A percentile compares a stretch with the other conserved stretches of the same genome.
These are phyloP conservation scores for Chrysopogon serrulatus DNA, from an alignment of 176 grass and related monocot species.

Conservation along the genomic window DNA sequence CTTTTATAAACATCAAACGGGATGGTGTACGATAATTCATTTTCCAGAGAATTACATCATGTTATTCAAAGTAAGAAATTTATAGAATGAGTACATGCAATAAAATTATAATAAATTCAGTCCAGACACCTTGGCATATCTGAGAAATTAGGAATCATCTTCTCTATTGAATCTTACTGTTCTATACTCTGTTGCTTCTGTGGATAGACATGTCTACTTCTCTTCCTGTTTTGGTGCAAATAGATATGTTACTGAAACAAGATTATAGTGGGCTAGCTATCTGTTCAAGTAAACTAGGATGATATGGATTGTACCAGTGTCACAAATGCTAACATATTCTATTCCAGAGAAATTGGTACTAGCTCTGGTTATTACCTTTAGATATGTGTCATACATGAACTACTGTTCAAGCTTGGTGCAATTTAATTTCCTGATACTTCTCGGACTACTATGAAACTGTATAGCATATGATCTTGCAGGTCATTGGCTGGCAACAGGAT, in stretches of 20 bases:
- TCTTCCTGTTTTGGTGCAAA: neutral
- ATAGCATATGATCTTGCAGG: constrained; percentile 44
- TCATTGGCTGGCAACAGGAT: constrained; percentile 60
- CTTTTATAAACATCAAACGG: neutral
- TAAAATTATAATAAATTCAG: neutral
- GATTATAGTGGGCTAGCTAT: neutral
- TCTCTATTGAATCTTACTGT: neutral
- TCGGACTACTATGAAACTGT: constrained; percentile 5
- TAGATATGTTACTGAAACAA: neutral
- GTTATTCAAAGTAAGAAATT: neutral
- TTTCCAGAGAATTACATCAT: neutral
- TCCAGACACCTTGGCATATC: neutral
- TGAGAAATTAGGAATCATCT: neutral
- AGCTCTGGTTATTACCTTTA: neutral
- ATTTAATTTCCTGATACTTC: neutral
- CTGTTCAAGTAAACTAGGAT: neutral
- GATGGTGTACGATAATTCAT: neutral
- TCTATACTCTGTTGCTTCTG: neutral
- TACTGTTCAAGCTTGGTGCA: neutral
- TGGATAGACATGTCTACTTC: neutral
- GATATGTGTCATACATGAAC: neutral
- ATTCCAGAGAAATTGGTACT: neutral
- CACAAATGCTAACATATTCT: neutral
- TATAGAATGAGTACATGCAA: neutral
- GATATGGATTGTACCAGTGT: neutral